Evolutionary conservation across 305 asterid species (phyloP).

Genomic region (Fraxinus paxiana): DNA sequence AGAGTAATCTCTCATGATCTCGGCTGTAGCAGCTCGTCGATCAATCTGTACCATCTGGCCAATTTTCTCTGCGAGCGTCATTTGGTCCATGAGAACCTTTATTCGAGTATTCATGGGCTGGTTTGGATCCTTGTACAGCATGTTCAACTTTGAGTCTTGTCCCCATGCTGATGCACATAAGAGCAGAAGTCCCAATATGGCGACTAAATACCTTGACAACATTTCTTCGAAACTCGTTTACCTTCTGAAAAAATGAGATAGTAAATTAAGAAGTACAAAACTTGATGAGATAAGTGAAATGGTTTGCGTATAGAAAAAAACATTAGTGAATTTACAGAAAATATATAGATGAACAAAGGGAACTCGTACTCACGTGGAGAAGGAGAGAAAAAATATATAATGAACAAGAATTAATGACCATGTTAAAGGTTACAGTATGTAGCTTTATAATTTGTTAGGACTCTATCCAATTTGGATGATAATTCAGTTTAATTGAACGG

Average conservation of each 20-base stretch:
- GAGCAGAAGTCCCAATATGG: conserved; percentile 3
- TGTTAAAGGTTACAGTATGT: not conserved
- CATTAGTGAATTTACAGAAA: not conserved
- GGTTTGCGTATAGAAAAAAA: not conserved
- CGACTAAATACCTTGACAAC: conserved; percentile 5
- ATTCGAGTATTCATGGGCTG: conserved; percentile 28
- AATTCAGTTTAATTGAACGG: not conserved
- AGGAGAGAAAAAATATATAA: not conserved
- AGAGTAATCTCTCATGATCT: conserved; percentile 31
- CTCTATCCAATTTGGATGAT: not conserved
- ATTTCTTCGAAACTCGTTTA: conserved; percentile 6
- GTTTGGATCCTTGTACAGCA: conserved; percentile 40
- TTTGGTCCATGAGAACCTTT: conserved; percentile 27
- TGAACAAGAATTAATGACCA: not conserved
- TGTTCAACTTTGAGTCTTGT: conserved; percentile 8
- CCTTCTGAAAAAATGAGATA: not conserved
- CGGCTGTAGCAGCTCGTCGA: conserved; percentile 13
- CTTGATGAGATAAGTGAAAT: not conserved
- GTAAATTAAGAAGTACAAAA: not conserved
- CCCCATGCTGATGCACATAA: not conserved
- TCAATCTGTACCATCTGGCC: conserved; percentile 54
- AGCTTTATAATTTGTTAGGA: not conserved
- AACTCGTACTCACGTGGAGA: not conserved
- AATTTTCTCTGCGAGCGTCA: conserved; percentile 42
- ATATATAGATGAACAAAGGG: not conserved